These are phyloP conservation scores for Salix udensis DNA, from an alignment of 345 rosid genomes.

Conservation along the genomic window DNA sequence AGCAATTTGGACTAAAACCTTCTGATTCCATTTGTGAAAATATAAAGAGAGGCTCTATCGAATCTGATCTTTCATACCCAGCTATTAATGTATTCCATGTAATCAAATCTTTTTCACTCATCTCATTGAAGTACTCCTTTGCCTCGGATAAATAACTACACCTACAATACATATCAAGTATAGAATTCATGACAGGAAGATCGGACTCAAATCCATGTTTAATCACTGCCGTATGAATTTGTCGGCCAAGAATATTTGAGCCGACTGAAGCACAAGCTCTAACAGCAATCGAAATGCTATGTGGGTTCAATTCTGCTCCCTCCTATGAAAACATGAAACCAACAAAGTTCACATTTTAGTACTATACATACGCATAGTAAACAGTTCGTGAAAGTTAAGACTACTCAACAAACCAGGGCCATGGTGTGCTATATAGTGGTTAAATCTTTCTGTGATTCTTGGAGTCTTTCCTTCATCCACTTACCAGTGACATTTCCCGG, in stretches of 20 bases:
- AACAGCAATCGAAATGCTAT: constrained; percentile 70
- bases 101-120: constrained; percentile 64
- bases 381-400: neutral
- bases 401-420: neutral
- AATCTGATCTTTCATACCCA: constrained; percentile 58
- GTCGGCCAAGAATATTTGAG: constrained; percentile 52
- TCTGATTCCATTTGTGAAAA: constrained; percentile 58
- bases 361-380: neutral
- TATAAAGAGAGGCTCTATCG: constrained; percentile 49
- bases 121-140: constrained; percentile 56
- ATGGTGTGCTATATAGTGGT: neutral
- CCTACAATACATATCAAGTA: constrained; percentile 86
- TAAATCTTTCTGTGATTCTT: neutral
- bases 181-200: constrained; percentile 80
- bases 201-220: constrained; percentile 60
- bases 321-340: constrained; percentile 44
- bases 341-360: neutral
- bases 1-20: constrained; percentile 68
- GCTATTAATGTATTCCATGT: constrained; percentile 85
- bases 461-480: neutral
- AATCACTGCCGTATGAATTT: constrained; percentile 52
- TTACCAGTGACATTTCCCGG: constrained; percentile 64
- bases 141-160: constrained; percentile 61
- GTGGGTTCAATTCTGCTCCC: constrained; percentile 52
- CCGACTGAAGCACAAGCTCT: constrained; percentile 78